Evolutionary conservation across 345 rosid genomes (phyloP).

Genomic region (Lenwebbia sp.): DNA sequence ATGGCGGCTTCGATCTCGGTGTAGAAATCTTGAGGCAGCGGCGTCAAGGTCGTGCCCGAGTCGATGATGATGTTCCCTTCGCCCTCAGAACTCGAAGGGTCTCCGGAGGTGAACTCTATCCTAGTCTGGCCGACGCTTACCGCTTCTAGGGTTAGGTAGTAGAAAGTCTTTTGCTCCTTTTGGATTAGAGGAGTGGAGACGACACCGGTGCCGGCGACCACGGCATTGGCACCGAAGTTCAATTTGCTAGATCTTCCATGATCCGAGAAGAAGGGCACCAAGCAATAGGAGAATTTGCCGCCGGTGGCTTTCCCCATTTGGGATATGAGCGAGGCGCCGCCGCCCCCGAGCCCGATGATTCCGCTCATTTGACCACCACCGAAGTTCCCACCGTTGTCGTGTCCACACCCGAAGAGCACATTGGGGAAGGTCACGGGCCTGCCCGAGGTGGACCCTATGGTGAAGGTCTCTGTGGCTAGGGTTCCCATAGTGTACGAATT

Average conservation of each 20-base stretch:
- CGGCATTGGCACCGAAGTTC: slow-evolving; percentile 2
- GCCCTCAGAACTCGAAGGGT: not conserved
- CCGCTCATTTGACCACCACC: not conserved
- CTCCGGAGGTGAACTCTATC: not conserved
- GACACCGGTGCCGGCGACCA: slow-evolving; percentile 4
- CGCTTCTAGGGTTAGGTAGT: slow-evolving; percentile 44
- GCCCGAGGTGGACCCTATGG: not conserved
- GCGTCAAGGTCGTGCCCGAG: slow-evolving; percentile 20
- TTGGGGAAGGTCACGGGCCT: not conserved
- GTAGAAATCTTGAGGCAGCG: slow-evolving; percentile 24
- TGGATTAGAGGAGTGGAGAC: slow-evolving; percentile 28
- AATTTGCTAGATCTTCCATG: slow-evolving; percentile 16
- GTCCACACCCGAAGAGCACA: slow-evolving; percentile 14
- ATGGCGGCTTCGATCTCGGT: slow-evolving; percentile 11
- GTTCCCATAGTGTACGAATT: not conserved
- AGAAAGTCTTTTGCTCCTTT: slow-evolving; percentile 24
- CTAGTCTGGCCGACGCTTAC: slow-evolving; percentile 9
- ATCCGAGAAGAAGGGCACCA: slow-evolving; percentile 19
- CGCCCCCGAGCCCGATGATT: slow-evolving; percentile 16
- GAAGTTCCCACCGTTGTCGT: slow-evolving; percentile 8
- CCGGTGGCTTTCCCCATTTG: slow-evolving; percentile 13
- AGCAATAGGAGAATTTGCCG: slow-evolving; percentile 49
- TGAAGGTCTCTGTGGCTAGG: slow-evolving; percentile 8
- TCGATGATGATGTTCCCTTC: slow-evolving; percentile 10
- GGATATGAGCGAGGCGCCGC: slow-evolving; percentile 1